A percentile compares a stretch with the other conserved stretches of the same genome.
These are phyloP conservation scores for Tuber calosporum DNA, from an alignment of 495 filamentous ascomycete species.

Conservation along the genomic window DNA sequence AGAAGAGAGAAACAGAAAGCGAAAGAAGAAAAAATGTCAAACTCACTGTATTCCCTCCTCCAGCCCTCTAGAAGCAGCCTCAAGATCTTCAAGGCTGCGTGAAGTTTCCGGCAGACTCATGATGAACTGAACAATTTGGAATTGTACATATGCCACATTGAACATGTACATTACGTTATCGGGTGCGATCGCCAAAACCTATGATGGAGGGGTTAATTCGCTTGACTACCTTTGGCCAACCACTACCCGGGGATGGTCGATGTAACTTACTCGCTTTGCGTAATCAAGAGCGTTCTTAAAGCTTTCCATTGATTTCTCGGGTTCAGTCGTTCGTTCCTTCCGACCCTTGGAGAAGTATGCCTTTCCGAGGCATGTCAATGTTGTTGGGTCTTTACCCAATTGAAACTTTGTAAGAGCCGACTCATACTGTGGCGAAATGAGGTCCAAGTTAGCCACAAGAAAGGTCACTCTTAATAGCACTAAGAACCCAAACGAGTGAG, in stretches of 20 bases:
- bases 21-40: background rate
- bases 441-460: conserved; percentile 12
- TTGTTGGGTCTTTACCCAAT: conserved; percentile 66
- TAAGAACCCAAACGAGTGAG: background rate
- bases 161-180: conserved; percentile 87
- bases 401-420: conserved; percentile 73
- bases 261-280: conserved; percentile 57
- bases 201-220: conserved; percentile 7
- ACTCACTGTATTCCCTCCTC: conserved; percentile 69
- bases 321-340: conserved; percentile 43
- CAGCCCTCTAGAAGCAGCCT: conserved; percentile 72
- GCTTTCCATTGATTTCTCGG: conserved; percentile 65
- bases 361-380: conserved; percentile 86
- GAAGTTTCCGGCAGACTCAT: conserved; percentile 65
- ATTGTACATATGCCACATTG: conserved; percentile 95
- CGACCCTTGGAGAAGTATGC: conserved; percentile 84
- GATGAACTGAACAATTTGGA: conserved; percentile 79
- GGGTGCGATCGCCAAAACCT: conserved; percentile 69
- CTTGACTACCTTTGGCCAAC: background rate
- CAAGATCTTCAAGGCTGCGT: conserved; percentile 67
- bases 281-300: conserved; percentile 84
- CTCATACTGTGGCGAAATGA: conserved; percentile 58
- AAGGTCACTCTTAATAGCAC: background rate
- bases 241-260: background rate
- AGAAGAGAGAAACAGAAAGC: background rate